Conservation (phyloP, 495 filamentous ascomycete species). For the Aspergillus sclerotioniger region DNA sequence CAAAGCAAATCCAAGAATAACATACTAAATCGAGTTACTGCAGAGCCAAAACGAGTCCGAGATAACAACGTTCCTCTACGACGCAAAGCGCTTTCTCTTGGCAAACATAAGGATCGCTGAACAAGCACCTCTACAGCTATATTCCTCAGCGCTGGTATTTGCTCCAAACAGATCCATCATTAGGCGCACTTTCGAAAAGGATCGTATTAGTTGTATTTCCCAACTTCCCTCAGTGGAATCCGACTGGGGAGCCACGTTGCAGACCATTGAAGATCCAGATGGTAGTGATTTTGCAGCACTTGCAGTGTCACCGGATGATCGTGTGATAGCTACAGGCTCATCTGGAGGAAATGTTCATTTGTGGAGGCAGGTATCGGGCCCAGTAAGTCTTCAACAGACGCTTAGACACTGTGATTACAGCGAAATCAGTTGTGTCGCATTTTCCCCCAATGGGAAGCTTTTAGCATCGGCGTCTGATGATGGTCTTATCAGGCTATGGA, state of each 20-base stretch:
- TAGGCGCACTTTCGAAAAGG: conserved; percentile 7
- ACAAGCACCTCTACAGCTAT: conserved; percentile 25
- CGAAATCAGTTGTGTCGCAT: not conserved
- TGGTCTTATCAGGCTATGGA: no score
- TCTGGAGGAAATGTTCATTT: not conserved
- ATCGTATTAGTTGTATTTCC: conserved; percentile 6
- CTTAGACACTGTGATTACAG: not conserved
- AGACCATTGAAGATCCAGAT: not conserved
- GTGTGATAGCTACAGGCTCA: not conserved
- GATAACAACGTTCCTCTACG: conserved; percentile 22
- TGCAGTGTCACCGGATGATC: not conserved
- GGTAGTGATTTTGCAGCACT: not conserved
- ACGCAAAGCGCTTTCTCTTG: conserved; percentile 35
- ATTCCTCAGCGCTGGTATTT: conserved; percentile 31
- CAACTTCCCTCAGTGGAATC: conserved; percentile 7
- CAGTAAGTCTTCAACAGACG: not conserved
- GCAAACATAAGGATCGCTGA: conserved; percentile 27
- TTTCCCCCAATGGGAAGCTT: not conserved
- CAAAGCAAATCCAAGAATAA: not conserved
- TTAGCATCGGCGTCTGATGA: not conserved
- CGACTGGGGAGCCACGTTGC: conserved; percentile 1
- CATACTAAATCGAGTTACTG: not conserved
- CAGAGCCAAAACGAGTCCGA: not conserved
- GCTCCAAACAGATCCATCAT: conserved; percentile 28
- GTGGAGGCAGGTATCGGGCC: not conserved